Evolutionary conservation across 2,329 filamentous ascomycete genomes (phyloP), one percentile per base, ranked within the genome.

Genomic region (Xylaria sp.): DNA sequence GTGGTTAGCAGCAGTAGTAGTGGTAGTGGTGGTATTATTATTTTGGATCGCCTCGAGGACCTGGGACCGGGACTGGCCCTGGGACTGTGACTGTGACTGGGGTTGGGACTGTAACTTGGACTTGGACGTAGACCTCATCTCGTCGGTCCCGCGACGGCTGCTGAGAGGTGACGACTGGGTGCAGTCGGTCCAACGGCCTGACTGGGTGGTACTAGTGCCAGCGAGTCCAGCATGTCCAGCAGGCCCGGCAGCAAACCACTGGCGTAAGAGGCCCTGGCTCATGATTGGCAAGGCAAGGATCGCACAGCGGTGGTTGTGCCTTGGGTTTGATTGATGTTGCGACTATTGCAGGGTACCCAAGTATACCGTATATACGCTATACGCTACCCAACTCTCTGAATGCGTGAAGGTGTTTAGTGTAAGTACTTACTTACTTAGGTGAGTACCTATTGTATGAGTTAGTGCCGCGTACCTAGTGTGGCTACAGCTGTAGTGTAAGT

Each of bases 181-280:
- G 59, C 27, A 54, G 62, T 69, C 62, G 69, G 69, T 68, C 63
- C 59, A 65, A 47, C 42, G 65, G 65, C 53, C 59, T 70, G 69
- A 60, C 69, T 71, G 69, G 61, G 68, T 59, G 60, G 68, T 60
- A 58, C 64, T 69, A 60, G 63, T 54, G 63, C 74, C 74, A 73
- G 71, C 69, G 68, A 73, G 68, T 69, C 74, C 74, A 74, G 71
- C 51, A 35, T 73, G 68, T 69, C 74, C 74, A 74, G 71, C 51
- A 35, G 18, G 27, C 51, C 2, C 18, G 8, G 51, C 51, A 54
- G 51, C 68, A 71, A 76, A 72, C 74, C 73, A 77, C 72, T 72
- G 73, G 63, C 72, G 74, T 51, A 75, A 68, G 68, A 74, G 68
- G 59, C 71, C 69, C 63, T 69, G 68, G 69, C 68, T 75, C 73